These are phyloP conservation scores for Helichrysum umbraculigerum DNA, from an alignment of 129 eudicot genomes.

Conservation along the genomic window DNA sequence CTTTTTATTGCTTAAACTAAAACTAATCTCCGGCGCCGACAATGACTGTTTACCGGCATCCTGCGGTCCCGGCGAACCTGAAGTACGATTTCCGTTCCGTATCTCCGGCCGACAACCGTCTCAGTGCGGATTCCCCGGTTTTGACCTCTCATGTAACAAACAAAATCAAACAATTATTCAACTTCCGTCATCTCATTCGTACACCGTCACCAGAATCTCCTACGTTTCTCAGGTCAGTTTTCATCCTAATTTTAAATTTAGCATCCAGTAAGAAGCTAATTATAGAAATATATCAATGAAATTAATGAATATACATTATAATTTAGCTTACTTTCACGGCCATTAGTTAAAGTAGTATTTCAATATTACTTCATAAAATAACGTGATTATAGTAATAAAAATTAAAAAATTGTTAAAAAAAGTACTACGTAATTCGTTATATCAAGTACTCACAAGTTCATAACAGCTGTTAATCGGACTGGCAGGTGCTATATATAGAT, in stretches of 20 bases:
- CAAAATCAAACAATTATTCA: slow-evolving; percentile 32
- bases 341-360: not conserved
- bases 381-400: too few relatives aligned
- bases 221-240: slow-evolving; percentile 36
- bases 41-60: slow-evolving; percentile 30
- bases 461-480: not conserved
- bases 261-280: not conserved
- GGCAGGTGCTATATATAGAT: slow-evolving; percentile 34
- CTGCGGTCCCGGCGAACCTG: slow-evolving; percentile 35
- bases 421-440: too few relatives aligned
- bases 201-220: slow-evolving; percentile 39
- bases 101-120: slow-evolving; percentile 34
- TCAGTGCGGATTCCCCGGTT: slow-evolving; percentile 59
- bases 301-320: too few relatives aligned
- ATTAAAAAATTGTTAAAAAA: too few relatives aligned
- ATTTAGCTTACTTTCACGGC: not conserved
- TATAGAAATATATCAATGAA: too few relatives aligned
- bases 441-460: too few relatives aligned
- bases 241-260: not conserved
- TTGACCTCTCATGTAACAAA: slow-evolving; percentile 51
- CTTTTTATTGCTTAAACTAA: not conserved
- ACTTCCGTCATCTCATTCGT: slow-evolving; percentile 45
- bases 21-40: slow-evolving; percentile 11
- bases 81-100: slow-evolving; percentile 62
- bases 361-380: not conserved